Conservation (phyloP, 306 rosid genomes). For the Lathyrus aphaca region DNA sequence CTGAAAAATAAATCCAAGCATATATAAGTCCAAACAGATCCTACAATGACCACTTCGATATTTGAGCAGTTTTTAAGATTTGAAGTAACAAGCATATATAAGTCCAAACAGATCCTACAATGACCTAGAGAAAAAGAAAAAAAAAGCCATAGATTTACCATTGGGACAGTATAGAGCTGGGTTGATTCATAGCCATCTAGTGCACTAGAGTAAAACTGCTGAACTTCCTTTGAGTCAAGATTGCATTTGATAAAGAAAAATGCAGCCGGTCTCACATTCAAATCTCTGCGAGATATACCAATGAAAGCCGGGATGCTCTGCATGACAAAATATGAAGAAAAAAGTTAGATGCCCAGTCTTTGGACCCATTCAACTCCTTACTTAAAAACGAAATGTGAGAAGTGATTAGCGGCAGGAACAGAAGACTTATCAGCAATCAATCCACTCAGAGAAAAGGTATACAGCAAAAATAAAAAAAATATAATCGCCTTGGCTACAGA, state of each 20-base stretch:
- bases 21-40: too few relatives aligned
- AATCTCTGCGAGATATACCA: conserved; percentile 75
- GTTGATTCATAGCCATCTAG: conserved; percentile 95
- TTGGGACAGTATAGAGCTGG: conserved; percentile 70
- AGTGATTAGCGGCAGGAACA: conserved; percentile 6
- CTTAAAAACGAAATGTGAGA: conserved; percentile 3
- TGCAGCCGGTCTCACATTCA: conserved; percentile 80
- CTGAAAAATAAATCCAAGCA: too few relatives aligned
- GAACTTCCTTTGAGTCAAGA: conserved; percentile 73
- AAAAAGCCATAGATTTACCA: conserved; percentile 55
- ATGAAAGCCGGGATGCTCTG: conserved; percentile 68
- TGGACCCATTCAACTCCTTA: conserved; percentile 19
- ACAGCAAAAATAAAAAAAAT: conserved; percentile 15
- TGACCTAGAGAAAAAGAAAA: conserved; percentile 1
- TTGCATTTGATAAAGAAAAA: conserved; percentile 87
- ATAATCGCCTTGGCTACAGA: conserved; percentile 15
- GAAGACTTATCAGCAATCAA: conserved; percentile 10
- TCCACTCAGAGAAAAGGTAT: conserved; percentile 13
- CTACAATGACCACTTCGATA: conserved; percentile 1
- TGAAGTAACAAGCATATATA: neutral
- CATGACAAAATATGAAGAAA: conserved; percentile 43
- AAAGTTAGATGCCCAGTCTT: conserved; percentile 6
- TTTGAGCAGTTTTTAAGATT: conserved; percentile 1
- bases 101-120: neutral
- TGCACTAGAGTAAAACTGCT: conserved; percentile 65